Base-by-base conservation (phyloP, 305 asterid species). In the Fraxinus dipetala region DNA sequence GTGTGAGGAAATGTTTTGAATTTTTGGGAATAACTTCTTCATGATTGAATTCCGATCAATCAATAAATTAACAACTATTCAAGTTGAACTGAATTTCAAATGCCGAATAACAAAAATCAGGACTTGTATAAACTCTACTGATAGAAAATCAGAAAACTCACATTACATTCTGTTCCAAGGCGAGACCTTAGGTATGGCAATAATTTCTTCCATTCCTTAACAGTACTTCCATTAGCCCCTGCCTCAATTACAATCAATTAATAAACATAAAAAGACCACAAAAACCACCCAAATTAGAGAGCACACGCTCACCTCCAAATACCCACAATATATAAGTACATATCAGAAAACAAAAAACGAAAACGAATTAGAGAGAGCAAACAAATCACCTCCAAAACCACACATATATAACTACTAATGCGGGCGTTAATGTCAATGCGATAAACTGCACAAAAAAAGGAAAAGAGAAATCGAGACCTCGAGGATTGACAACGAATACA, bases 401-500 rank as follows among this genome's bases (percentile, higher is more conserved):
- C 35, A 5, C 5, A 13, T 5, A 30, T 30, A 69, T 11, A 28
- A 65, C 72, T 65, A 65, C 20, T 20, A 26, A 26, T 13, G 36
- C 75, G n/a, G 38, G 75, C 75, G 75, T 26, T 28, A 80, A 80
- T 26, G 67, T 35, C 77, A 82, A 20, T 26, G 30, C 61, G n/a
- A 61, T 3, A 4, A 70, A 56, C 5, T 4, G 22, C 30, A 63
- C 34, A 48, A 26, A 76, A 70, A 84, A 30, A 5, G 32, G 26
- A n/a, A 79, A 79, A 67, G 8, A 30, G 36, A 79, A 75, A 84
- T 0, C 40, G 75, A 22, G 16, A 94, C 98, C 98, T 85, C 89
- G 89, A 31, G 98, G 97, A 85, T 94, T 94, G 84, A 94, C 97
- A 70, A 94, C 93, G 80, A 94, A 94, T 69, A 94, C 94, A 83